Conservation (phyloP, 139 green algal species). For the Coccomyxa sp. region DNA sequence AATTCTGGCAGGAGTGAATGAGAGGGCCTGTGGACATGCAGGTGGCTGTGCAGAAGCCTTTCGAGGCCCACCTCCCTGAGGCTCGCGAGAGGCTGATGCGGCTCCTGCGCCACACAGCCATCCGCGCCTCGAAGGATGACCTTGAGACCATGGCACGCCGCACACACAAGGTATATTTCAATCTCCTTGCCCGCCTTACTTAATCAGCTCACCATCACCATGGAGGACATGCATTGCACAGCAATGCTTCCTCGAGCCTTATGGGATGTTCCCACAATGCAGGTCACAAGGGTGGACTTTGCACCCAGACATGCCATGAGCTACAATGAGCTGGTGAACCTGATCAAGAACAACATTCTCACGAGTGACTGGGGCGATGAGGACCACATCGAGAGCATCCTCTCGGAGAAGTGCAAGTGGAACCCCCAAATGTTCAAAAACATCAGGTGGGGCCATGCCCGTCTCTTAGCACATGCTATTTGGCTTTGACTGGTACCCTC, state of each 20-base stretch:
- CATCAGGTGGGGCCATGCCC: neutral
- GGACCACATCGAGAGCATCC: slow-evolving; percentile 79
- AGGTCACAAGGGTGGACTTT: slow-evolving; percentile 77
- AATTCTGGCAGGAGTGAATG: no score
- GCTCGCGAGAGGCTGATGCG: slow-evolving; percentile 51
- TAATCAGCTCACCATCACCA: neutral
- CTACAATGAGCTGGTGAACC: slow-evolving; percentile 81
- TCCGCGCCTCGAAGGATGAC: slow-evolving; percentile 77
- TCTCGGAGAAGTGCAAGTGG: slow-evolving; percentile 27
- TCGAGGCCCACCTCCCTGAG: slow-evolving; percentile 42
- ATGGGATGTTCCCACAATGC: neutral
- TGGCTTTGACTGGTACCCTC: no score
- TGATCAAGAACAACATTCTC: slow-evolving; percentile 80
- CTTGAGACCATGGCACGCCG: slow-evolving; percentile 59
- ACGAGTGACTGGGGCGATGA: slow-evolving; percentile 86
- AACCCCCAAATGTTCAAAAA: neutral
- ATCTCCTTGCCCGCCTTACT: neutral
- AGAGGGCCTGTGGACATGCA: no score
- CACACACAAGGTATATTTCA: neutral
- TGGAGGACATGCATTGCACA: neutral
- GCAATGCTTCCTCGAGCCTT: neutral
- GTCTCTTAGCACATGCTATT: neutral
- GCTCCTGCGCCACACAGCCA: slow-evolving; percentile 70
- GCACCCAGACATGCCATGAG: slow-evolving; percentile 62
- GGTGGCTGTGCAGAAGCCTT: slow-evolving; percentile 56